Evolutionary conservation across 371 early-diverging fungal species (phyloP), one percentile per base, ranked within the genome.

Genomic region (Rhizopus microsporus): DNA sequence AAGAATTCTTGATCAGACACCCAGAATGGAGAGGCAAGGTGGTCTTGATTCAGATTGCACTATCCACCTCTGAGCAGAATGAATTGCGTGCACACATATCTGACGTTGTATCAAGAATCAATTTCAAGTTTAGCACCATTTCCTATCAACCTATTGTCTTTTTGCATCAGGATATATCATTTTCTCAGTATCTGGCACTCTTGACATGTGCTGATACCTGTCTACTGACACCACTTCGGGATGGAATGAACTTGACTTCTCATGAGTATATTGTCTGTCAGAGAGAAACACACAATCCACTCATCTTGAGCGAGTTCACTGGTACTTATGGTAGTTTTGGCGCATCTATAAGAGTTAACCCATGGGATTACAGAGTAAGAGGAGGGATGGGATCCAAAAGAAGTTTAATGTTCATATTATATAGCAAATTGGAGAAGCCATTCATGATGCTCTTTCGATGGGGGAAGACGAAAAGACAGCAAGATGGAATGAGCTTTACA

Each of bases 221-320:
- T 62, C 69, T 97, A 1, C 92, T 99, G 58, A 98, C 97, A 2
- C 87, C 92, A 4, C 72, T 98, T 15, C 86, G 96, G 42, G 98
- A 98, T 69, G 99, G 99, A 31, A 97, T 98, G 98, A 98, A 98
- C 72, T 78, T 96, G 8, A 95, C 95, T 3, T 93, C 95, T 3
- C 94, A 96, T 65, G 99, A 99, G 74, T 98, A 91, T 64, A 86
- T 98, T 52, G 92, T 91, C 8, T 96, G 96, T 69, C 96, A 96
- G 63, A 82, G 86, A 39, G 86, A 85, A 23, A 90, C 85, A 46
- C 81, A 88, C 56, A 92, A 92, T 31, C 93, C 95, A 5, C 78
- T 98, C 44, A 85, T 98, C 34, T 71, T 97, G 16, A 91, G 92
- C 66, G 93, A 96, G 80, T 96, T 96, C 83, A 95, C 99, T 0